Evolutionary conservation across 2,329 filamentous ascomycete genomes (phyloP).

Genomic region (Pseudogymnoascus sp.): DNA sequence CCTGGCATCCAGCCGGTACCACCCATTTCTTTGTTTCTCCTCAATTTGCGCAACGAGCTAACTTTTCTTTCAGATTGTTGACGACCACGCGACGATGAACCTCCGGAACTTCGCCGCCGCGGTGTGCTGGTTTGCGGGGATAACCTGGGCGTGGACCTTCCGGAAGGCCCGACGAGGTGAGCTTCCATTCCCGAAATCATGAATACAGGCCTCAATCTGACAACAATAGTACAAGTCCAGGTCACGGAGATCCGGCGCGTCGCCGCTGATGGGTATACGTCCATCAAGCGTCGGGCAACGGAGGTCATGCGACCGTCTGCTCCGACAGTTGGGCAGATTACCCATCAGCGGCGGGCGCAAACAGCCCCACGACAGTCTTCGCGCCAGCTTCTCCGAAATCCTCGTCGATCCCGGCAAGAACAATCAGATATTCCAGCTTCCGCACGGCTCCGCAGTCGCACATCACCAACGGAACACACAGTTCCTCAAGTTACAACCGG

Average conservation of each 20-base stretch:
- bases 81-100: neutral
- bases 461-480: neutral
- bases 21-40: neutral
- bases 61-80: neutral
- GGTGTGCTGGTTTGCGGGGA: neutral
- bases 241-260: neutral
- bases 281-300: neutral
- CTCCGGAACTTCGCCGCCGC: neutral
- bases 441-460: neutral
- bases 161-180: neutral
- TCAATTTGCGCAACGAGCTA: neutral
- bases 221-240: neutral
- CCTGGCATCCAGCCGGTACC: neutral
- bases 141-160: neutral
- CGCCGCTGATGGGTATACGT: neutral
- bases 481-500: neutral
- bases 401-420: neutral
- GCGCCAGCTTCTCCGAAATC: neutral
- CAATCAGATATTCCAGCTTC: neutral
- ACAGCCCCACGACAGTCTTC: neutral
- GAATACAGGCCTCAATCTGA: neutral
- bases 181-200: neutral
- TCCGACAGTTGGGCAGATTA: neutral
- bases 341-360: neutral
- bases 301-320: neutral